Evolutionary conservation across 1,284 basidiomycete genomes (phyloP).

Genomic region (Chalciporus sp.): DNA sequence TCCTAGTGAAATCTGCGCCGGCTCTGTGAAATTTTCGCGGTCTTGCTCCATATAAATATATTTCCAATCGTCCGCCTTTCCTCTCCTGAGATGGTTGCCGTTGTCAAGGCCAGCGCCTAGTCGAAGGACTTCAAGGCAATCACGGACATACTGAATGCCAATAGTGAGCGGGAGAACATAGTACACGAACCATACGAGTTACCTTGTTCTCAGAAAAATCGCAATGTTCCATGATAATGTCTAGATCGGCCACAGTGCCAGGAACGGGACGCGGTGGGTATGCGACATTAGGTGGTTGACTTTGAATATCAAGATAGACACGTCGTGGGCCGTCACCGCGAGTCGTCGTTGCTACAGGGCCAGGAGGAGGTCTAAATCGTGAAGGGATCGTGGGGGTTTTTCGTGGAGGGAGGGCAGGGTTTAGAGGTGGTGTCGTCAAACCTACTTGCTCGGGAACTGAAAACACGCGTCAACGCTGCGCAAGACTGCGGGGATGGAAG

Average conservation of each 20-base stretch:
- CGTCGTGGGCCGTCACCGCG: conserved; percentile 75
- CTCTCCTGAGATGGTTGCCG: conserved; percentile 57
- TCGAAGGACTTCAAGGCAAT: conserved; percentile 74
- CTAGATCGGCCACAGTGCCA: conserved; percentile 84
- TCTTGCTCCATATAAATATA: conserved; percentile 66
- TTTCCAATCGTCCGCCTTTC: conserved; percentile 61
- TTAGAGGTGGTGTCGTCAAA: conserved; percentile 56
- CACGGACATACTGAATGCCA: conserved; percentile 66
- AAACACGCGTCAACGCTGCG: conserved; percentile 2
- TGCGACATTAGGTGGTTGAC: conserved; percentile 56
- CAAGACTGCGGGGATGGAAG: background rate
- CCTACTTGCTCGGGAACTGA: conserved; percentile 76
- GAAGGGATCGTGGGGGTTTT: conserved; percentile 45
- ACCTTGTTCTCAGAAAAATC: conserved; percentile 85
- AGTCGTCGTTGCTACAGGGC: conserved; percentile 48
- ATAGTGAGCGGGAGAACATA: conserved; percentile 12
- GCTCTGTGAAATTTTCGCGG: conserved; percentile 41
- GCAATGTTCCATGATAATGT: conserved; percentile 86
- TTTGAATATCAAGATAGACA: conserved; percentile 72
- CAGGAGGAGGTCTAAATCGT: conserved; percentile 46
- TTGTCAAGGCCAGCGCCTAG: conserved; percentile 69
- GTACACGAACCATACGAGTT: conserved; percentile 19
- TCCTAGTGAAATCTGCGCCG: conserved; percentile 27
- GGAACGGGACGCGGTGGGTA: conserved; percentile 84
- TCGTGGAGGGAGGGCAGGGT: conserved; percentile 70